A percentile compares a stretch with the other conserved stretches of the same genome.
Evolutionary conservation across 2,329 filamentous ascomycete genomes (phyloP).

Genomic region (Ceratocystis albifundus): DNA sequence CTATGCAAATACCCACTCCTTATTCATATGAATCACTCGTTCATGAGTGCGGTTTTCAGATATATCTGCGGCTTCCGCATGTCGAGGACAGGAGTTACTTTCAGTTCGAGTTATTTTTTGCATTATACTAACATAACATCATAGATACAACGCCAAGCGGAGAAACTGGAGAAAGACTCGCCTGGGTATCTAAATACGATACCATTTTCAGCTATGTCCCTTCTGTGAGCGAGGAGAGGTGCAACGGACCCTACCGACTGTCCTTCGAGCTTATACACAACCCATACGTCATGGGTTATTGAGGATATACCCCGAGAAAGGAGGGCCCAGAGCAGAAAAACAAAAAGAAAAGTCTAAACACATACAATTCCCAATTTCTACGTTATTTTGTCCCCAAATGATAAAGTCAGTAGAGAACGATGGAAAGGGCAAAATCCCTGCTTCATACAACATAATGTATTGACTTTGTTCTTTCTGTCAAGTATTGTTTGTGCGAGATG

Average conservation of each 20-base stretch:
- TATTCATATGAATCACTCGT: background rate
- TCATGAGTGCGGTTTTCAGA: background rate
- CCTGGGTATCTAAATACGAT: constrained; percentile 74
- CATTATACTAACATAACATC: constrained; percentile 8
- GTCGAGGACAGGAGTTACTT: too few species aligned
- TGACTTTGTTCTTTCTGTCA: too few species aligned
- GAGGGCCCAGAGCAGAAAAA: constrained; percentile 17
- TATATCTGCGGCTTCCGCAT: background rate
- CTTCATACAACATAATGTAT: too few species aligned
- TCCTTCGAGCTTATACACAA: constrained; percentile 21
- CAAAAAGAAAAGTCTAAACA: constrained; percentile 20
- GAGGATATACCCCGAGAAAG: constrained; percentile 21
- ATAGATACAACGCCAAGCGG: constrained; percentile 99
- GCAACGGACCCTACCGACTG: constrained; percentile 16
- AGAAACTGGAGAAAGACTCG: constrained; percentile 99
- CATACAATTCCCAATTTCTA: constrained; percentile 19
- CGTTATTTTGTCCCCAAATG: constrained; percentile 13
- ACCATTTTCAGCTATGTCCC: constrained; percentile 22
- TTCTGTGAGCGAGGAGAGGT: constrained; percentile 22
- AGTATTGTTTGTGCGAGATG: too few species aligned
- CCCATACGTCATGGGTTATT: constrained; percentile 18
- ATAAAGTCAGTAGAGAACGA: background rate
- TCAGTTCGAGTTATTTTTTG: too few species aligned
- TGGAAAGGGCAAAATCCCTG: too few species aligned
- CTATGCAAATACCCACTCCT: background rate